These are phyloP conservation scores for Ophiostoma populinum DNA, from an alignment of 2,329 filamentous ascomycete species.

Conservation along the genomic window DNA sequence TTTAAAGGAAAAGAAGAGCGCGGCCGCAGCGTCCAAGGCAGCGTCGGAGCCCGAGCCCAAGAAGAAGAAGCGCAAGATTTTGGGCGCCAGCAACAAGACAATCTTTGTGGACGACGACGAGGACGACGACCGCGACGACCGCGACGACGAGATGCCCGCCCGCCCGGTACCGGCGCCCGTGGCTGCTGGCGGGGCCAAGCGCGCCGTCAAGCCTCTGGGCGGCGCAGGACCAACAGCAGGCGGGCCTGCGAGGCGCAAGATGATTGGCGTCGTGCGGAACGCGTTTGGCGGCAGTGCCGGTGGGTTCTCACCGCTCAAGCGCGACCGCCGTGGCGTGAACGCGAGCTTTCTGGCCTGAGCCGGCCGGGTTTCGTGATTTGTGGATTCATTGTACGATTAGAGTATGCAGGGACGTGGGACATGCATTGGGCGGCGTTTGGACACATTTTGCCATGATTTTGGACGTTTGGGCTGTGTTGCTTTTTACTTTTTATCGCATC, in stretches of 20 bases:
- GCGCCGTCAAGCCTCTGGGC: conserved; percentile 11
- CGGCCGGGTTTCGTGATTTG: too few relatives aligned
- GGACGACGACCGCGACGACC: conserved; percentile 14
- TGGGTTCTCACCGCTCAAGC: conserved; percentile 56
- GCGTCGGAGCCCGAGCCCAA: conserved; percentile 23
- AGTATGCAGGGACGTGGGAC: too few relatives aligned
- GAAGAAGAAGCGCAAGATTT: conserved; percentile 59
- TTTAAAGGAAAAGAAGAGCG: conserved; percentile 7
- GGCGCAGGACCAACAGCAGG: conserved; percentile 12
- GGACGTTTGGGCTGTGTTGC: too few relatives aligned
- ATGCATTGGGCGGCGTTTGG: neutral
- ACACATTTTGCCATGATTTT: too few relatives aligned
- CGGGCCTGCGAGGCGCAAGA: conserved; percentile 15
- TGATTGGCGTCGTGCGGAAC: conserved; percentile 20
- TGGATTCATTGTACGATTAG: too few relatives aligned
- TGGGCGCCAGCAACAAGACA: conserved; percentile 43
- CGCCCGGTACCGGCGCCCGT: too few relatives aligned
- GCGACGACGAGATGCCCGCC: neutral
- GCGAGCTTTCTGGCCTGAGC: conserved; percentile 43
- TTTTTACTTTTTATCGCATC: neutral
- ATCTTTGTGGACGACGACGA: conserved; percentile 57
- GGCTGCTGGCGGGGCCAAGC: conserved; percentile 11
- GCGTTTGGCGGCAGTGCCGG: conserved; percentile 23
- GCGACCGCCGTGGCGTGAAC: conserved; percentile 43
- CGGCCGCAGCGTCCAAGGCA: conserved; percentile 4